A percentile compares a stretch with the other conserved stretches of the same genome.
phyloP scores from a whole-genome alignment of 2,329 filamentous ascomycete species.

The Diaporthe destruens region DNA sequence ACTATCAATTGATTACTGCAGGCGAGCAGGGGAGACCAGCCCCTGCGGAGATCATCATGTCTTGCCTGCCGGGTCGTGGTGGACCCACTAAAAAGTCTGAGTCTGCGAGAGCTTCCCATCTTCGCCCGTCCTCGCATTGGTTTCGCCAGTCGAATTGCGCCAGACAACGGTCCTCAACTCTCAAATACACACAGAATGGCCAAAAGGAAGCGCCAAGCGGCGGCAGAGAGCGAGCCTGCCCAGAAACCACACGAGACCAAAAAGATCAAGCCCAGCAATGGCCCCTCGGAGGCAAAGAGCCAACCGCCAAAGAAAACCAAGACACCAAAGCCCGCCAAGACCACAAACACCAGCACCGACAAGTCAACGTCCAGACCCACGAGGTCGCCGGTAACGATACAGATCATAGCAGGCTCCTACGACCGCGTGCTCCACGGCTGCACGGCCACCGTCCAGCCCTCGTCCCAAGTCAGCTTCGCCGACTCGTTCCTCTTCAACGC shows the following conservation, averaged over 20 bases:
- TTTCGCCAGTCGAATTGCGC: neutral
- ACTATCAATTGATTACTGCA: too few species aligned
- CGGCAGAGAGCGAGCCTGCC: conserved; percentile 38
- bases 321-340: conserved; percentile 33
- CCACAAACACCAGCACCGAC: conserved; percentile 50
- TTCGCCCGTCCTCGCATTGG: neutral
- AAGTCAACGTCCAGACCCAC: conserved; percentile 57
- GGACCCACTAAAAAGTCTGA: conserved; percentile 38
- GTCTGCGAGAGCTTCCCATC: conserved; percentile 24
- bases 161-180: neutral
- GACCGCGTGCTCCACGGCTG: conserved; percentile 93
- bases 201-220: conserved; percentile 49
- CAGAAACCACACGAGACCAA: conserved; percentile 37
- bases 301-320: conserved; percentile 34
- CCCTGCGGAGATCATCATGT: conserved; percentile 6
- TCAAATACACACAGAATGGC: conserved; percentile 43
- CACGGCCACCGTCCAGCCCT: conserved; percentile 75
- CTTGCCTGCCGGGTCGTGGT: neutral
- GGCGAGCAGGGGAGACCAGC: neutral
- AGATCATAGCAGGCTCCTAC: conserved; percentile 94
- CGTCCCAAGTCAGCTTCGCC: conserved; percentile 74
- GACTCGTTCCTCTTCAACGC: conserved; percentile 97
- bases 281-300: conserved; percentile 15
- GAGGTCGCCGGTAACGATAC: conserved; percentile 64
- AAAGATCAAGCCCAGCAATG: conserved; percentile 29